A percentile compares a stretch with the other conserved stretches of the same genome.
These are phyloP conservation scores for Saururus chinensis DNA, from an alignment of 164 flowering plant species.

Conservation along the genomic window DNA sequence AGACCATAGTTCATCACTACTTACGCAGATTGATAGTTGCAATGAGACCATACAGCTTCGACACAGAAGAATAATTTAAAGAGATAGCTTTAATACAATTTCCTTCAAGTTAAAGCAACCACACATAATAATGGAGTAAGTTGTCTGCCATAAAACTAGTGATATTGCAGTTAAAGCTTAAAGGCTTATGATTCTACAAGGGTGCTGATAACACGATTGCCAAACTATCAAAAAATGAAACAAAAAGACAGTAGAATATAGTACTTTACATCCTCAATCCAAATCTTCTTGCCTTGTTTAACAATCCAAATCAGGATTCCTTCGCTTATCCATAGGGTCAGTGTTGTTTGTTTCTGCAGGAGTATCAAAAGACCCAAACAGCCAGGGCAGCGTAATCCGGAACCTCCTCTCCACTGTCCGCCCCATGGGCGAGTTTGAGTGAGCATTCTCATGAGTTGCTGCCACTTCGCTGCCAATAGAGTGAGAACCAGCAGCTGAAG, in stretches of 20 bases:
- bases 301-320: conserved; percentile 15
- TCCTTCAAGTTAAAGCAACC: too few species aligned
- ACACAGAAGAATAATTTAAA: too few species aligned
- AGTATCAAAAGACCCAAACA: conserved; percentile 29
- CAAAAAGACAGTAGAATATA: not conserved
- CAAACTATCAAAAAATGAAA: not conserved
- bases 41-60: too few species aligned
- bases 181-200: too few species aligned
- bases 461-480: conserved; percentile 8
- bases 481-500: not conserved
- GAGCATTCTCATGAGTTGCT: too few species aligned
- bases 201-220: too few species aligned
- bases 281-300: conserved; percentile 45
- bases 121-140: too few species aligned
- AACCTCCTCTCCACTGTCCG: conserved; percentile 37
- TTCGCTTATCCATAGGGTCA: conserved; percentile 9
- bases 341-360: conserved; percentile 35
- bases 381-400: conserved; percentile 53
- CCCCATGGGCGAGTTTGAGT: conserved; percentile 8
- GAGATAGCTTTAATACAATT: too few species aligned
- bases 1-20: too few species aligned
- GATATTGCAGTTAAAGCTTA: too few species aligned
- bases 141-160: too few species aligned
- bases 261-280: conserved; percentile 28
- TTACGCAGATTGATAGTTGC: too few species aligned